Conservation (phyloP, 805 yeast genomes). For the Candida endomychidarum region DNA sequence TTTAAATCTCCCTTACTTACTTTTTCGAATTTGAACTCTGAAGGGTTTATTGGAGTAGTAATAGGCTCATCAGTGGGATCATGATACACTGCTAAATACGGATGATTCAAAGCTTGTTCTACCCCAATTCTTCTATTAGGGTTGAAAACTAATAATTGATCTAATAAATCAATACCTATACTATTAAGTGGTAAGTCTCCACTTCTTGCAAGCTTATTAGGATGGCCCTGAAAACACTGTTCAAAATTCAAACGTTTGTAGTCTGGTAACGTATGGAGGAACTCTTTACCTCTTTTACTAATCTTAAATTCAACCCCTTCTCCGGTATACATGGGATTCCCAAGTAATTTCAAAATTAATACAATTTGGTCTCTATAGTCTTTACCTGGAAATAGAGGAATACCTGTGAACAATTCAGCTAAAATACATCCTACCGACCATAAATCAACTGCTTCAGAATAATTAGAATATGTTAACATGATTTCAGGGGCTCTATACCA, state of each 20-base stretch:
- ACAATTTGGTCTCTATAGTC: slow-evolving; percentile 70
- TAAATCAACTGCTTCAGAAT: slow-evolving; percentile 73
- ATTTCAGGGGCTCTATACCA: slow-evolving; percentile 88
- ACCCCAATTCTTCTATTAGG: slow-evolving; percentile 84
- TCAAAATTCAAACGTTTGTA: slow-evolving; percentile 19
- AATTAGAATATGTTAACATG: slow-evolving; percentile 70
- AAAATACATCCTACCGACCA: slow-evolving; percentile 82
- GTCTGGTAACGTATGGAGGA: slow-evolving; percentile 27
- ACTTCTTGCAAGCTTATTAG: slow-evolving; percentile 18
- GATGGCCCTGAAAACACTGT: slow-evolving; percentile 21
- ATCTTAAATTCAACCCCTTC: slow-evolving; percentile 21
- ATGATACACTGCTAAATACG: slow-evolving; percentile 83
- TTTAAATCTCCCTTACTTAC: slow-evolving; percentile 1
- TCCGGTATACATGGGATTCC: slow-evolving; percentile 52
- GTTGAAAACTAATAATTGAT: slow-evolving; percentile 79
- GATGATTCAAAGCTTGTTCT: slow-evolving; percentile 84
- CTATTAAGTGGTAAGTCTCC: slow-evolving; percentile 21
- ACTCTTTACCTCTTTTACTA: slow-evolving; percentile 26
- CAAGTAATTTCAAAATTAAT: slow-evolving; percentile 65
- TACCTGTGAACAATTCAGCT: slow-evolving; percentile 62
- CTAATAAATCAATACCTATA: slow-evolving; percentile 37
- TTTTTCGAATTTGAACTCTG: slow-evolving; percentile 35
- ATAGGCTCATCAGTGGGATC: slow-evolving; percentile 35
- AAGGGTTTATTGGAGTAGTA: slow-evolving; percentile 21
- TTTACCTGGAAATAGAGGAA: slow-evolving; percentile 73